A percentile compares a stretch with the other conserved stretches of the same genome.
Evolutionary conservation across 306 rosid genomes (phyloP).

Genomic region (Rosa rugosa): DNA sequence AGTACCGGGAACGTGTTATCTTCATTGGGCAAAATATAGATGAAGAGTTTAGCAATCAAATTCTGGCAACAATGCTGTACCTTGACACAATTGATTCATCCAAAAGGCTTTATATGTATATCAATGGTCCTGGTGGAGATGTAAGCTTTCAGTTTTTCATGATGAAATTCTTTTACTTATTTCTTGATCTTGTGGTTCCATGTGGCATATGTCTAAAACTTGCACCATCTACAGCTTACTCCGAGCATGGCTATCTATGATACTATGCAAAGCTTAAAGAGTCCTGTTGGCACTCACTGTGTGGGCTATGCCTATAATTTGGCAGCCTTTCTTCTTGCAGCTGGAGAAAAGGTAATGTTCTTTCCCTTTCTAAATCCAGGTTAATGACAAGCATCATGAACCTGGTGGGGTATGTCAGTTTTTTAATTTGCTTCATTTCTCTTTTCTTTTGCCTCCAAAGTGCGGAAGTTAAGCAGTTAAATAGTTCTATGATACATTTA

Average conservation of each 20-base stretch:
- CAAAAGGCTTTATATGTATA: constrained; percentile 69
- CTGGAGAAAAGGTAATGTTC: constrained; percentile 80
- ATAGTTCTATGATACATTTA: not conserved
- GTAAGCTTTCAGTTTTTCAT: constrained; percentile 50
- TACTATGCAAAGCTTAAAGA: constrained; percentile 87
- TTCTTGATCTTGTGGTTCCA: constrained; percentile 21
- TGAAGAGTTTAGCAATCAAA: constrained; percentile 91
- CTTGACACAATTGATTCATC: constrained; percentile 74
- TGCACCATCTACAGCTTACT: constrained; percentile 70
- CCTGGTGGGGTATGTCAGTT: not conserved
- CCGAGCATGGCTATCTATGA: constrained; percentile 89
- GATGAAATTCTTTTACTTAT: constrained; percentile 21
- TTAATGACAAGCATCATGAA: not conserved
- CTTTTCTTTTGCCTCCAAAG: not conserved
- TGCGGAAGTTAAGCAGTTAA: not conserved
- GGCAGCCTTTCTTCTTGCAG: constrained; percentile 84
- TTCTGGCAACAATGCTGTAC: constrained; percentile 88
- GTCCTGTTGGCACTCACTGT: constrained; percentile 82
- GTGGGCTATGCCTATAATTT: constrained; percentile 79
- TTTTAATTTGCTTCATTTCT: not conserved
- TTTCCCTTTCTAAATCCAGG: not conserved
- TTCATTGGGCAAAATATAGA: constrained; percentile 78
- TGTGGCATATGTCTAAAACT: constrained; percentile 21
- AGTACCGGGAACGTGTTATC: constrained; percentile 92
- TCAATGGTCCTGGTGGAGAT: constrained; percentile 97